These are phyloP conservation scores for Hirsutella thompsonii DNA, from an alignment of 2,329 filamentous ascomycete species.

Conservation along the genomic window DNA sequence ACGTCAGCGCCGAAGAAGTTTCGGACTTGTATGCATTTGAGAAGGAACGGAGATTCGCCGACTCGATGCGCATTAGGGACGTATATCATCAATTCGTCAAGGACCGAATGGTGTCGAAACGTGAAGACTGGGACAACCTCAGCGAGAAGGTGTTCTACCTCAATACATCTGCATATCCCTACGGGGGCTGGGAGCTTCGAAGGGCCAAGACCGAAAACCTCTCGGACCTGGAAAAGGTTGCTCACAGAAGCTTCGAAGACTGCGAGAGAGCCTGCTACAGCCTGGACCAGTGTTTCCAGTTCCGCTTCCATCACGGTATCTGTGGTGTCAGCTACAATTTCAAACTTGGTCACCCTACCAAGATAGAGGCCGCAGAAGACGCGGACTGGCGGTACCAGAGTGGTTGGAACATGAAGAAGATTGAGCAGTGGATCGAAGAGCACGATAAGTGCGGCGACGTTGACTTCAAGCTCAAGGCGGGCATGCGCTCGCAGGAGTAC, in stretches of 20 bases:
- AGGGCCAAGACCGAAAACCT: constrained; percentile 20
- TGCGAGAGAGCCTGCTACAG: constrained; percentile 32
- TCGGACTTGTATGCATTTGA: constrained; percentile 39
- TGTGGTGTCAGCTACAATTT: constrained; percentile 23
- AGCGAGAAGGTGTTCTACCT: constrained; percentile 31
- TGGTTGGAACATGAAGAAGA: constrained; percentile 28
- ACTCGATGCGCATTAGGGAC: constrained; percentile 29
- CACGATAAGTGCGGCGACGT: constrained; percentile 20
- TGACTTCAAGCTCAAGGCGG: neutral
- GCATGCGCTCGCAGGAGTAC: neutral
- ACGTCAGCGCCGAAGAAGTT: constrained; percentile 36
- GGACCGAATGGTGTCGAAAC: constrained; percentile 21
- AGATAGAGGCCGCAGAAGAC: constrained; percentile 13
- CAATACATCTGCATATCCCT: constrained; percentile 15
- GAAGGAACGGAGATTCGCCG: constrained; percentile 19
- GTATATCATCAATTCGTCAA: constrained; percentile 33
- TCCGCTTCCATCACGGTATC: constrained; percentile 22
- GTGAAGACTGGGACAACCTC: constrained; percentile 40
- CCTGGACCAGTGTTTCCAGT: constrained; percentile 25
- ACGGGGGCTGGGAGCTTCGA: constrained; percentile 17
- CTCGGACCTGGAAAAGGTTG: constrained; percentile 23
- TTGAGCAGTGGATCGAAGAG: constrained; percentile 24
- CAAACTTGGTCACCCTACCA: constrained; percentile 24
- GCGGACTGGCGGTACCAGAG: constrained; percentile 20
- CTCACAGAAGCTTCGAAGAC: constrained; percentile 26